Evolutionary conservation across 768 basidiomycete genomes (phyloP), one percentile per base, ranked within the genome.

Genomic region (Auriculariales sp.): DNA sequence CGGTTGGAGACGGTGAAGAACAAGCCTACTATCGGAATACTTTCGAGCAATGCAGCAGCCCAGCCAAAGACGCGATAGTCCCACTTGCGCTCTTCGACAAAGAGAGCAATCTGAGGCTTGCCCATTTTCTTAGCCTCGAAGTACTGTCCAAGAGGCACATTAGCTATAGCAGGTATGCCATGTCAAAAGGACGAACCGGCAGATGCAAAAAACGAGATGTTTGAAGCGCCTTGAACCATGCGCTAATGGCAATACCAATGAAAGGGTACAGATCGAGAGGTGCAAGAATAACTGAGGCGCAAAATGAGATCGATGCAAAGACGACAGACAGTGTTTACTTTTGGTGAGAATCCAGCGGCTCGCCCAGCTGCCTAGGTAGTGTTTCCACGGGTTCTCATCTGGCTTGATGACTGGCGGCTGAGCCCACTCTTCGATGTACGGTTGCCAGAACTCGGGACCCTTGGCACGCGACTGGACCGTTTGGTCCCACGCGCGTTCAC

Each of bases 1-100:
- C 88, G 73, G 60, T 94, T 93, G 0, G 88, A 91, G 15, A 94
- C 70, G 2, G 81, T 81, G 60, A 94, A 89, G 9, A 83, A 63
- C 3, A 94, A 65, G 0, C 92, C 92, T 3, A 90, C 58, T 51
- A 95, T 73, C 0, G 92, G 92, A 0, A 94, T 65, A 2, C 74
- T 72, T 64, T 95, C 92, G 2, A 92, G 68, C 4, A 94, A 66
- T 0, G 89, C 79, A 0, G 92, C 86, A 0, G 76, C 62, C 60
- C 94, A 92, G 3, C 92, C 92, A 58, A 95, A 95, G 0, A 73
- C 88, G 57, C 82, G 70, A 57, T 94, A 93, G 53, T 88, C 83
- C 85, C 89, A 88, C 58, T 85, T 90, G 12, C 85, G 76, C 61
- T 94, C 92, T 58, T 90, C 85, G 51, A 93, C 74, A 64, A 88